Conservation (phyloP, 2,329 filamentous ascomycete species). For the Xylariaceae sp. region DNA sequence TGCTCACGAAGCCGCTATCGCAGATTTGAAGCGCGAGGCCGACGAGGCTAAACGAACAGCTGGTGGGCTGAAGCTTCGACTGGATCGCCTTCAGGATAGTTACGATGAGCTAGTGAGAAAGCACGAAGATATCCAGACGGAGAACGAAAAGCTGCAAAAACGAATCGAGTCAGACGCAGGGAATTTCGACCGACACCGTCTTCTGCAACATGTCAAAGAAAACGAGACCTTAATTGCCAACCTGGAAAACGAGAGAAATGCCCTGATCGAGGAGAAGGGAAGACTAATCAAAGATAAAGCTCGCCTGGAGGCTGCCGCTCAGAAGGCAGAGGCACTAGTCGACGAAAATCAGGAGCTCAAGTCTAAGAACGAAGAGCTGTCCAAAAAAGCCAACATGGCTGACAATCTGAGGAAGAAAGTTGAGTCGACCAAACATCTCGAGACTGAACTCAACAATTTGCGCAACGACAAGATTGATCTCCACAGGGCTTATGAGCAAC, state of each 20-base stretch:
- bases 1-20: constrained; percentile 55
- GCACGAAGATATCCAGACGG: constrained; percentile 56
- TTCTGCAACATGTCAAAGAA: constrained; percentile 59
- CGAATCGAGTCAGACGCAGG: constrained; percentile 53
- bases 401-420: constrained; percentile 64
- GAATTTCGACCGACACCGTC: constrained; percentile 47
- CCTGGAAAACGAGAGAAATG: constrained; percentile 65
- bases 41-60: constrained; percentile 55
- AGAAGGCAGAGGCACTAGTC: constrained; percentile 50
- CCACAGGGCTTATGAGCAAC: constrained; percentile 40
- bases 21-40: constrained; percentile 48
- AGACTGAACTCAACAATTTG: constrained; percentile 54
- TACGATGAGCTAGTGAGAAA: constrained; percentile 58
- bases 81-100: constrained; percentile 59
- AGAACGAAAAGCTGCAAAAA: constrained; percentile 56
- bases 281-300: constrained; percentile 32
- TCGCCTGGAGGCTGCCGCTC: constrained; percentile 46
- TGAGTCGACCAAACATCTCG: constrained; percentile 53
- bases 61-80: constrained; percentile 57
- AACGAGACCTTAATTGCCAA: constrained; percentile 70
- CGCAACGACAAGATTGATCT: constrained; percentile 55
- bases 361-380: constrained; percentile 56
- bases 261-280: constrained; percentile 44
- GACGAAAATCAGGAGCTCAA: constrained; percentile 61
- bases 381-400: constrained; percentile 61